Conservation (phyloP, 306 rosid species). For the Trichosanthes cucumerina region DNA sequence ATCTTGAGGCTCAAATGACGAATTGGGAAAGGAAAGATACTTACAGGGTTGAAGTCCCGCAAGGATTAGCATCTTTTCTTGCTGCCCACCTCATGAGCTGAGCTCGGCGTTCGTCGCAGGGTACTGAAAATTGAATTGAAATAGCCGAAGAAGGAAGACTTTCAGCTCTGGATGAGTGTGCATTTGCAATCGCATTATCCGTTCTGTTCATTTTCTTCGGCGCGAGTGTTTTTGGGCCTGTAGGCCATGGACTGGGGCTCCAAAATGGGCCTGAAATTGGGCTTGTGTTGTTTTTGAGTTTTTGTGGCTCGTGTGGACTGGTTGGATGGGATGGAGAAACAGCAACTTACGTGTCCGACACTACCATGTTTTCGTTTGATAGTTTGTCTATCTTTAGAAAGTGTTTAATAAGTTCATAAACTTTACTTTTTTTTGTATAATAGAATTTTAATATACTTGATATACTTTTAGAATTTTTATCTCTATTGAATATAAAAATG, state of each 20-base stretch:
- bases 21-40: slow-evolving; percentile 21
- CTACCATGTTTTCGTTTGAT: too few species aligned
- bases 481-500: too few species aligned
- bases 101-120: slow-evolving; percentile 7
- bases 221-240: background rate
- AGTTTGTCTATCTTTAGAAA: too few species aligned
- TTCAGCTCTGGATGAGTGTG: background rate
- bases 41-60: slow-evolving; percentile 45
- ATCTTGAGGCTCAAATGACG: slow-evolving; percentile 2
- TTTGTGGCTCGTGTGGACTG: too few species aligned
- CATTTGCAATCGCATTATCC: background rate
- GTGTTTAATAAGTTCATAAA: too few species aligned
- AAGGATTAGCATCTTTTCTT: slow-evolving; percentile 38
- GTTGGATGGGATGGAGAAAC: too few species aligned
- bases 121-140: background rate
- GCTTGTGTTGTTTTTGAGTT: background rate
- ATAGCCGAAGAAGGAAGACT: background rate
- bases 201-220: background rate
- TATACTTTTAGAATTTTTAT: too few species aligned
- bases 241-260: background rate
- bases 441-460: too few species aligned
- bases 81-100: slow-evolving; percentile 37
- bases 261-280: background rate
- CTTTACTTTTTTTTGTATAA: too few species aligned
- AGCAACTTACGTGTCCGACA: too few species aligned